These are phyloP conservation scores for Lodderomyces oxycetoniae DNA, from an alignment of 1,139 yeast genomes.

Conservation along the genomic window DNA sequence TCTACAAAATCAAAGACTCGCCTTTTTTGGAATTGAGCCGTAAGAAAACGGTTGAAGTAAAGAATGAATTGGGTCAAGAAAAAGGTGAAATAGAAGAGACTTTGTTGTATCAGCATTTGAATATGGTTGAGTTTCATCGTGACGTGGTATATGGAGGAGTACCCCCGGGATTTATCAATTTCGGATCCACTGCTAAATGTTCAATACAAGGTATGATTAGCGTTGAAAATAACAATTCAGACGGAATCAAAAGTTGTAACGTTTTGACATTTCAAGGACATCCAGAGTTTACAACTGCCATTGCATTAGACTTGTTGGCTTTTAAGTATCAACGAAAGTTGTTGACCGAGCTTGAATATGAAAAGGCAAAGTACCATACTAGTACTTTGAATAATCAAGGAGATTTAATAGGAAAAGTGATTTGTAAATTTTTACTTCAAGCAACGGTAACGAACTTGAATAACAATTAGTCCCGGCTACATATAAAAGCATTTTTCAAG, in stretches of 20 bases:
- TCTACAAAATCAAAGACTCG: constrained; percentile 26
- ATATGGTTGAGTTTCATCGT: constrained; percentile 62
- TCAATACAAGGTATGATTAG: constrained; percentile 58
- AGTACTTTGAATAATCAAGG: constrained; percentile 33
- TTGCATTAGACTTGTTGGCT: constrained; percentile 26
- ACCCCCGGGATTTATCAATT: constrained; percentile 28
- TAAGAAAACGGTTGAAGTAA: constrained; percentile 15
- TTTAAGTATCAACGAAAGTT: constrained; percentile 14
- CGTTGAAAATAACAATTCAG: constrained; percentile 2
- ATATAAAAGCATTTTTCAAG: too few species aligned
- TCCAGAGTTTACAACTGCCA: constrained; percentile 63
- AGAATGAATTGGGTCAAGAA: background rate
- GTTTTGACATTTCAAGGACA: constrained; percentile 81
- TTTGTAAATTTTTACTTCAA: constrained; percentile 23
- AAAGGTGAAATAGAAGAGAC: constrained; percentile 7
- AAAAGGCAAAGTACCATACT: constrained; percentile 27
- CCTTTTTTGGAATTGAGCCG: constrained; percentile 22
- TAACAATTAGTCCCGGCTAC: too few species aligned
- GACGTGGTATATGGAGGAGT: constrained; percentile 51
- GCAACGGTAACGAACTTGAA: background rate
- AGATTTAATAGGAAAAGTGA: constrained; percentile 27
- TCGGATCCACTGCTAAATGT: constrained; percentile 55
- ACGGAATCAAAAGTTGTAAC: constrained; percentile 20
- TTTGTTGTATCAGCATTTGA: constrained; percentile 22
- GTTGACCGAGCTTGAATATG: constrained; percentile 21